A percentile compares a stretch with the other conserved stretches of the same genome.
phyloP scores from a whole-genome alignment of 73 alveolate species.

The Tetrahymena elliotti region DNA sequence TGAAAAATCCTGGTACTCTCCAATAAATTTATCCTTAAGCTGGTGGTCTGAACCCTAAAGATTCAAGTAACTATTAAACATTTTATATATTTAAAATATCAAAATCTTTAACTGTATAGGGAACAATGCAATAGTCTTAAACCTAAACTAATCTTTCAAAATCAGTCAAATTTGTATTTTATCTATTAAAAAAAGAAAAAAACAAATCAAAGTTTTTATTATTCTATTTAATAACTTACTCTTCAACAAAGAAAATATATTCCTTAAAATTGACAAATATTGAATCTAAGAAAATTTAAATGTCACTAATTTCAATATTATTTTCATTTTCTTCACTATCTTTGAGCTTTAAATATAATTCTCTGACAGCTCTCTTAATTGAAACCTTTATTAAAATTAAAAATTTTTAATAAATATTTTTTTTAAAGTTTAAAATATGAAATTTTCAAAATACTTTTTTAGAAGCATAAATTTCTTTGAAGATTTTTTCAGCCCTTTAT shows the following conservation, averaged over 20 bases:
- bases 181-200: neutral
- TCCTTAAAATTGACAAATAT: neutral
- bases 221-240: neutral
- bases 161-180: neutral
- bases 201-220: neutral
- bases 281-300: neutral
- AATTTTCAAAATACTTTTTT: neutral
- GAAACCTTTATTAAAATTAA: neutral
- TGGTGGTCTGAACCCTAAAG: neutral
- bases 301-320: neutral
- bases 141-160: neutral
- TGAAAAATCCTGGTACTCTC: neutral
- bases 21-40: neutral
- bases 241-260: neutral
- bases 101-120: neutral
- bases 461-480: neutral
- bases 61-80: neutral
- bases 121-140: neutral
- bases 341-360: neutral
- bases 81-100: neutral
- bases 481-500: constrained; percentile 34
- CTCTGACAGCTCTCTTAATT: neutral
- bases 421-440: too few species aligned
- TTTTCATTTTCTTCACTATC: neutral
- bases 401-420: too few species aligned